Evolutionary conservation across 2,329 filamentous ascomycete species (phyloP).

Genomic region (Stachybotrys echinatus): DNA sequence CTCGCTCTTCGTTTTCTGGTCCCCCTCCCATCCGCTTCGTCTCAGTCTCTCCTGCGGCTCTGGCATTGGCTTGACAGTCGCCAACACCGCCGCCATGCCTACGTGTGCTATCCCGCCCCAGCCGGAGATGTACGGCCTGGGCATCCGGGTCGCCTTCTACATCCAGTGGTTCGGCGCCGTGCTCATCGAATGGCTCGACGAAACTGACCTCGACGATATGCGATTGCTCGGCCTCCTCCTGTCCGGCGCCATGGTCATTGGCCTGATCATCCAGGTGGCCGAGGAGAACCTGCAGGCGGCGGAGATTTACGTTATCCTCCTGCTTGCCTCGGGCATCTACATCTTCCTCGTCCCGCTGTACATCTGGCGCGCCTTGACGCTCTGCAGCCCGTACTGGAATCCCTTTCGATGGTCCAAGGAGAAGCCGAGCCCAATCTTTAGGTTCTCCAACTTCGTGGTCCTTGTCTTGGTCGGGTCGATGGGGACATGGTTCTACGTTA

Average conservation of each 20-base stretch:
- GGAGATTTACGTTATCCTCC: constrained; percentile 25
- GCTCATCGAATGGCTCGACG: constrained; percentile 23
- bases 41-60: not conserved
- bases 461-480: constrained; percentile 20
- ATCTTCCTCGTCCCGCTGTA: constrained; percentile 26
- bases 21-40: not conserved
- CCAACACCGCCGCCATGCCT: not conserved
- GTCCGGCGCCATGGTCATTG: constrained; percentile 18
- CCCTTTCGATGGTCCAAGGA: constrained; percentile 22
- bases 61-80: not conserved
- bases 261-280: constrained; percentile 20
- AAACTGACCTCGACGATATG: constrained; percentile 18
- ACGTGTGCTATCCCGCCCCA: constrained; percentile 19
- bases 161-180: constrained; percentile 28
- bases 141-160: constrained; percentile 28
- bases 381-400: constrained; percentile 23
- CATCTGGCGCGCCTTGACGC: constrained; percentile 23
- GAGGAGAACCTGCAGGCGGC: constrained; percentile 15
- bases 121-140: constrained; percentile 27
- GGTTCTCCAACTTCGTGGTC: constrained; percentile 16
- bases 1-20: not conserved
- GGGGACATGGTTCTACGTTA: constrained; percentile 25
- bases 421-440: constrained; percentile 16
- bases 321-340: constrained; percentile 23
- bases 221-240: constrained; percentile 25